These are phyloP conservation scores for Hericium alpestre DNA, from an alignment of 768 basidiomycete species.

Conservation along the genomic window DNA sequence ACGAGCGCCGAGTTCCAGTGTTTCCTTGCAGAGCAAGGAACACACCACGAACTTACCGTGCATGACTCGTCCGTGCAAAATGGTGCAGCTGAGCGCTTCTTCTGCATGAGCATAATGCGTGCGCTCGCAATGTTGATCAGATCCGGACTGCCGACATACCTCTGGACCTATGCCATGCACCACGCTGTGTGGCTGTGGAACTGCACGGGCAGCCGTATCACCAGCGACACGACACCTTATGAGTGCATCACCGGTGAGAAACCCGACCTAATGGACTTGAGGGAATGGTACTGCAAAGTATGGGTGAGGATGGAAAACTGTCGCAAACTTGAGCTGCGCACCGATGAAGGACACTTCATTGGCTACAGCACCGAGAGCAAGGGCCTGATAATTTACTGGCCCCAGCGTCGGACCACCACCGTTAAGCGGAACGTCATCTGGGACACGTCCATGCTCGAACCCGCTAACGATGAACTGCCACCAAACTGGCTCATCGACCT, in stretches of 20 bases:
- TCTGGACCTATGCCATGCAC: background rate
- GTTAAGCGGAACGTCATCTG: constrained; percentile 21
- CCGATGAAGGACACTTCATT: constrained; percentile 18
- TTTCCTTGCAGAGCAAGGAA: constrained; percentile 13
- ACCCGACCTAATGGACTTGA: background rate
- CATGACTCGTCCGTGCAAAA: constrained; percentile 16
- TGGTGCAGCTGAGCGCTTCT: constrained; percentile 17
- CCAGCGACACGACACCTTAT: background rate
- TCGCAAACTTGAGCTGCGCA: background rate
- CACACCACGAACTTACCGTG: constrained; percentile 7
- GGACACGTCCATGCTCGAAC: background rate
- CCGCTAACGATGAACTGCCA: no score
- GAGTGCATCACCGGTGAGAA: background rate
- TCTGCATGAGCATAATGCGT: constrained; percentile 4
- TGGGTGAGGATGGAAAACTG: background rate
- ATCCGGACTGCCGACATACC: background rate
- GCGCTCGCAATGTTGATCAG: background rate
- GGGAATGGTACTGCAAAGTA: background rate
- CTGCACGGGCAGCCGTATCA: background rate
- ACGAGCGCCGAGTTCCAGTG: constrained; percentile 6
- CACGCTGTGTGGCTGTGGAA: background rate
- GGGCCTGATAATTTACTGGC: constrained; percentile 24
- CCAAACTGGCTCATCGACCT: no score
- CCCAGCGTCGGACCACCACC: constrained; percentile 14
- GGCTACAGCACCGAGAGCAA: constrained; percentile 25